Evolutionary conservation across 441 rosid genomes (phyloP).

Genomic region (Adansonia gregorii): DNA sequence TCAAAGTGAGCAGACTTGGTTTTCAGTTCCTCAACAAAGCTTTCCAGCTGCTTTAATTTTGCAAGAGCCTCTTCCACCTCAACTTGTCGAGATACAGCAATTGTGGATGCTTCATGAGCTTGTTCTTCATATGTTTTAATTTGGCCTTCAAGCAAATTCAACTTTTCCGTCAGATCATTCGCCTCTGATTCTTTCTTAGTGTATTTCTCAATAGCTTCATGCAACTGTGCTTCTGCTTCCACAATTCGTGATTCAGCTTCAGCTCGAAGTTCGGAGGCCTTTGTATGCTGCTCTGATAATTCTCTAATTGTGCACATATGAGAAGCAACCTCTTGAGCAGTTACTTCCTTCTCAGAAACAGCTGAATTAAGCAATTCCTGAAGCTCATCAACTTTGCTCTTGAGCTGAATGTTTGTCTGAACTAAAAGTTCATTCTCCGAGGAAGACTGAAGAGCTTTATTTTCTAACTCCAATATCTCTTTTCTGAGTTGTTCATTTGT

Average conservation of each 20-base stretch:
- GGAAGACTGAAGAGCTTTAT: slow-evolving; percentile 55
- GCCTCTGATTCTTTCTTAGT: slow-evolving; percentile 57
- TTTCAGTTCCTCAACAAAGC: slow-evolving; percentile 61
- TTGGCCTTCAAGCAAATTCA: slow-evolving; percentile 59
- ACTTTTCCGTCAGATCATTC: slow-evolving; percentile 60
- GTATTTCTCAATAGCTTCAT: slow-evolving; percentile 57
- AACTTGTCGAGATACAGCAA: slow-evolving; percentile 55
- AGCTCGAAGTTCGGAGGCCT: slow-evolving; percentile 59
- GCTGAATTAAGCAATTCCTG: slow-evolving; percentile 60
- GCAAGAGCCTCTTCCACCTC: slow-evolving; percentile 72
- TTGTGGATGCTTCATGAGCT: slow-evolving; percentile 57
- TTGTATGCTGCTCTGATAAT: slow-evolving; percentile 64
- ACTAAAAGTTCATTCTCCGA: slow-evolving; percentile 73
- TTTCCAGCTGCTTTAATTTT: slow-evolving; percentile 67
- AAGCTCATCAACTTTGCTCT: slow-evolving; percentile 70
- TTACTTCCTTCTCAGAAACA: slow-evolving; percentile 69
- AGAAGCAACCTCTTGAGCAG: slow-evolving; percentile 56
- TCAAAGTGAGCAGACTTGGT: slow-evolving; percentile 61
- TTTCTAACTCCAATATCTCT: slow-evolving; percentile 62
- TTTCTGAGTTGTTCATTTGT: slow-evolving; percentile 62
- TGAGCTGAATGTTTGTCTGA: slow-evolving; percentile 81
- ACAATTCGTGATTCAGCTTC: slow-evolving; percentile 45
- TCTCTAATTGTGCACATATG: slow-evolving; percentile 49
- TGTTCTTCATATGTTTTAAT: slow-evolving; percentile 55
- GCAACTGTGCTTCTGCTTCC: slow-evolving; percentile 50